phyloP scores from a whole-genome alignment of 805 yeast species.

The Pichia pseudocactophila region DNA sequence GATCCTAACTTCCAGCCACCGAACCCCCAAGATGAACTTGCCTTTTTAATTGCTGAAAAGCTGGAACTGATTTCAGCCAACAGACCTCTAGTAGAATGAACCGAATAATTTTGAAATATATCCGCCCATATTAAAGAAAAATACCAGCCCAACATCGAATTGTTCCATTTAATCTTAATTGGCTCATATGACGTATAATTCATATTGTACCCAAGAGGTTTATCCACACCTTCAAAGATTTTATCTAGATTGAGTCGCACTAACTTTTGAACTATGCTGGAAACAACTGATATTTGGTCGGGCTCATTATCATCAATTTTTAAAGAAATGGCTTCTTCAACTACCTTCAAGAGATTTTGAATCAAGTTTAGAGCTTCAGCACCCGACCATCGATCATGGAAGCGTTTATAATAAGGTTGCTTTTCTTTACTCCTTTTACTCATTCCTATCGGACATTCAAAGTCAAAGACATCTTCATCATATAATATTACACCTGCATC shows the following conservation, averaged over 20 bases:
- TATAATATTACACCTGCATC: slow-evolving; percentile 5
- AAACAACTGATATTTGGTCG: slow-evolving; percentile 2
- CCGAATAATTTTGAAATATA: slow-evolving; percentile 36
- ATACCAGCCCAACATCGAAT: slow-evolving; percentile 67
- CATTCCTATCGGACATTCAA: slow-evolving; percentile 53
- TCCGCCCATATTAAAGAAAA: slow-evolving; percentile 54
- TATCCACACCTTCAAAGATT: slow-evolving; percentile 9
- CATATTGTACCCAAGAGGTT: slow-evolving; percentile 34
- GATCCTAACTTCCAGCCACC: slow-evolving; percentile 14
- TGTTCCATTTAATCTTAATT: slow-evolving; percentile 54
- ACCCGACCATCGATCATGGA: slow-evolving; percentile 51
- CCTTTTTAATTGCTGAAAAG: slow-evolving; percentile 25
- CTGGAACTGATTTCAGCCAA: slow-evolving; percentile 30
- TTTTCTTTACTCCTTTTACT: slow-evolving; percentile 47
- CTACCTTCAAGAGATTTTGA: background rate
- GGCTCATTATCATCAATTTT: background rate
- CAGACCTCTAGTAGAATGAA: slow-evolving; percentile 22
- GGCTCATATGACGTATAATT: slow-evolving; percentile 33
- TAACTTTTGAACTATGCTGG: slow-evolving; percentile 32
- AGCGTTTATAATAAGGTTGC: slow-evolving; percentile 39
- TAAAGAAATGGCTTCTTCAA: background rate
- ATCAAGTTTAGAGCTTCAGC: slow-evolving; percentile 29
- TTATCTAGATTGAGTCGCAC: slow-evolving; percentile 27
- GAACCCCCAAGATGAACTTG: slow-evolving; percentile 30
- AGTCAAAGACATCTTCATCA: slow-evolving; percentile 35